Conservation (phyloP, 2,329 filamentous ascomycete species). For the Elsinoe arachidis region DNA sequence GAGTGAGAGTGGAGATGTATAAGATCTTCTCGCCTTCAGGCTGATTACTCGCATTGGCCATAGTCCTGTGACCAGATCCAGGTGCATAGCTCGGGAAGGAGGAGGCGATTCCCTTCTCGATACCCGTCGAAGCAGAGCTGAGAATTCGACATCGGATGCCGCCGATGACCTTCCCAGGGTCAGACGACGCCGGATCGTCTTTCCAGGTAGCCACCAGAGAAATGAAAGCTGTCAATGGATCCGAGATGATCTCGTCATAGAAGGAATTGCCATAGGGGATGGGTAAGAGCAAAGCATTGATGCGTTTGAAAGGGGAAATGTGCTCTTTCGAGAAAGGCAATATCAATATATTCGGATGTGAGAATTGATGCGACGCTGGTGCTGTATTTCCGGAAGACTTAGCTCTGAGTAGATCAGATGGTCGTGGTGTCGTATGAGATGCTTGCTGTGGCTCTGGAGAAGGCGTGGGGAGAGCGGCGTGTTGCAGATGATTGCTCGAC, state of each 20-base stretch:
- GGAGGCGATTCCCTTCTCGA: neutral
- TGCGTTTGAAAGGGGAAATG: slow-evolving; percentile 47
- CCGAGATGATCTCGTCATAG: slow-evolving; percentile 51
- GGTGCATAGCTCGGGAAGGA: slow-evolving; percentile 1
- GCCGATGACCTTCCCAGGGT: slow-evolving; percentile 34
- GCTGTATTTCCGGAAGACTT: neutral
- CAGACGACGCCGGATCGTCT: slow-evolving; percentile 29
- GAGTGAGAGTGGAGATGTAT: slow-evolving; percentile 53
- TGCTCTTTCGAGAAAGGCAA: slow-evolving; percentile 44
- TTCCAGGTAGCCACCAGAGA: slow-evolving; percentile 54
- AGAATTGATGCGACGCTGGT: slow-evolving; percentile 10
- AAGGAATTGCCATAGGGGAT: slow-evolving; percentile 54
- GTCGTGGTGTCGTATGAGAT: neutral
- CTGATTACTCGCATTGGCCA: neutral
- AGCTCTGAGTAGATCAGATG: neutral
- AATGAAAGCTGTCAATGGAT: slow-evolving; percentile 43
- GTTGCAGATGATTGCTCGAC: neutral
- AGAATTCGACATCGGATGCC: slow-evolving; percentile 41
- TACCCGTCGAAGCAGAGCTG: slow-evolving; percentile 15
- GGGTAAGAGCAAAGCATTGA: slow-evolving; percentile 51
- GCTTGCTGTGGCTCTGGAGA: slow-evolving; percentile 7
- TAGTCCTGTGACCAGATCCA: neutral
- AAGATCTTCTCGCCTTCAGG: slow-evolving; percentile 30
- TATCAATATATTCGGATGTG: slow-evolving; percentile 45
- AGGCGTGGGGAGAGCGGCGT: slow-evolving; percentile 1